phyloP scores from a whole-genome alignment of 2,329 filamentous ascomycete species.

The Alternaria sp. region DNA sequence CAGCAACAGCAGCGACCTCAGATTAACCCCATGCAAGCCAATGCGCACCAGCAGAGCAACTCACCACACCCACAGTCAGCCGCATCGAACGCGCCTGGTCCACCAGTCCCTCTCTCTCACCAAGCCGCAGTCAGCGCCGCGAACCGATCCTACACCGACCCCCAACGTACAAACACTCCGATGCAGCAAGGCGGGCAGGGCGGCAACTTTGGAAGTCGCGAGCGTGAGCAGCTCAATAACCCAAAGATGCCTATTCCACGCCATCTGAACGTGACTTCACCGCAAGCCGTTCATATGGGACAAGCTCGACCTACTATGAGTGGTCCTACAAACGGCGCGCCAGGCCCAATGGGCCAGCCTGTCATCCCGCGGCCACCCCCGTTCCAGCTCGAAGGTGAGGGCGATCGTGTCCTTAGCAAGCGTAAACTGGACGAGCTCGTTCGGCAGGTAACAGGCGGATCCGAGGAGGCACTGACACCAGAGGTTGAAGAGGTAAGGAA shows the following conservation, averaged over 20 bases:
- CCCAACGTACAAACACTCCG: conserved; percentile 47
- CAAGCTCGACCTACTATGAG: conserved; percentile 82
- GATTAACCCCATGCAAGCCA: conserved; percentile 50
- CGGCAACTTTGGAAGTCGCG: conserved; percentile 47
- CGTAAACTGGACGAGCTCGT: conserved; percentile 97
- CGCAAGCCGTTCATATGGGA: conserved; percentile 76
- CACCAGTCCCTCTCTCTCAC: conserved; percentile 54
- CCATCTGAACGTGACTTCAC: conserved; percentile 74
- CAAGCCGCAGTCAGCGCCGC: conserved; percentile 56
- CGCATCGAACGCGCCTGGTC: conserved; percentile 40
- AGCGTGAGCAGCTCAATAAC: conserved; percentile 56
- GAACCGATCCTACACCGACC: conserved; percentile 50
- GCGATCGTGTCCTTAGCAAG: conserved; percentile 93
- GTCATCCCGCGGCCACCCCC: conserved; percentile 81
- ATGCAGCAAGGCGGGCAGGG: conserved; percentile 43
- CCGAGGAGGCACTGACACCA: conserved; percentile 80
- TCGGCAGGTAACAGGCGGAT: conserved; percentile 87
- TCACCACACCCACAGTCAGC: conserved; percentile 52
- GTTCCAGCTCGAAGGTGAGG: conserved; percentile 89
- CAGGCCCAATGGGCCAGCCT: conserved; percentile 87
- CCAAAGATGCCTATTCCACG: conserved; percentile 85
- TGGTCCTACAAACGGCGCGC: conserved; percentile 75
- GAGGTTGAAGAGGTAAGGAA: conserved; percentile 89
- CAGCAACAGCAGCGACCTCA: conserved; percentile 46
- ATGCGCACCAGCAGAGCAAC: conserved; percentile 47